Evolutionary conservation across 345 rosid genomes (phyloP), one percentile per base, ranked within the genome.

Genomic region (Hevea brasiliensis): DNA sequence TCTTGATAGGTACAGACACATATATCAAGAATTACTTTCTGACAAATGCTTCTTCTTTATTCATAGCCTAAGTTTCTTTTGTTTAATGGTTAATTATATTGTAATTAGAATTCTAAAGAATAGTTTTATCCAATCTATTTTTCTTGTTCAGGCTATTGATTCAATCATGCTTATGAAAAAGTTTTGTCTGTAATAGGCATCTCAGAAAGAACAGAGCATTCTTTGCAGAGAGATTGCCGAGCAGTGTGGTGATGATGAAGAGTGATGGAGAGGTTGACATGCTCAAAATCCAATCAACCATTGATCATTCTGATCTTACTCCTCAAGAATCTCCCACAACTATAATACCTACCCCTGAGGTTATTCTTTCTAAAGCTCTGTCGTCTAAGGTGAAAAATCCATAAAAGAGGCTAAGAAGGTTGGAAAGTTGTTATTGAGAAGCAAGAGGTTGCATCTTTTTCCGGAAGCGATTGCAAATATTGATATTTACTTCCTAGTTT

Each of bases 241-340:
- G 80, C 72, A 78, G 73, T 51, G 80, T 66, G 14, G 75, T 81
- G 53, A 68, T 81, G 72, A 78, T 81, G 85, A 82, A 78, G 21
- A 68, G 55, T 40, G 44, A 78, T 24, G 82, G 82, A 42, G 80
- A 81, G 14, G 80, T 78, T 7, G 85, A 82, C 56, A 65, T 72
- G 65, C 70, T 78, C 51, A 78, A 64, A 71, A 59, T 71, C 9
- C 76, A 54, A 42, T 64, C 82, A 10, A 6, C 37, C 20, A 67
- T 59, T 11, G 56, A 53, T 11, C 60, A 11, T 15, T 29, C 47
- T 8, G 73, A 70, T 41, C 60, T 23, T 15, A 23, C 84, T 50
- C 59, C 77, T 0, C 54, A 42, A 51, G 65, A 76, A 54, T 75
- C 76, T 54, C 73, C 80, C 17, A 74, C 70, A 5, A 76, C 67